A percentile compares a stretch with the other conserved stretches of the same genome.
These are phyloP conservation scores for Helianthus tuberosus DNA, from an alignment of 129 eudicot species.

Conservation along the genomic window DNA sequence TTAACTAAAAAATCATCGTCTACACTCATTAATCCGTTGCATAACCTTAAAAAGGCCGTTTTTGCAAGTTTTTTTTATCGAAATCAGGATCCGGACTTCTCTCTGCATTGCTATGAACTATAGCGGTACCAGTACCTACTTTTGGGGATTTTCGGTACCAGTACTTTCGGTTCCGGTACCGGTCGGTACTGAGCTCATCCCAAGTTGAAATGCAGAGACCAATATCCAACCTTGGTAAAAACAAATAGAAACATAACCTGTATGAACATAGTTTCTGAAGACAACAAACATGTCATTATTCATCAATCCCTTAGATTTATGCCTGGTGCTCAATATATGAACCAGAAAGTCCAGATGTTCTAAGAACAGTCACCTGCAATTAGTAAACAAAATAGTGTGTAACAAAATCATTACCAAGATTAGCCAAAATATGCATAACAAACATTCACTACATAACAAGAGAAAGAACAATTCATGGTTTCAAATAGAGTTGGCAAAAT, in stretches of 20 bases:
- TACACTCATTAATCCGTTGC: too few relatives aligned
- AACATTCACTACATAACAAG: not conserved
- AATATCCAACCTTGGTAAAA: slow-evolving; percentile 34
- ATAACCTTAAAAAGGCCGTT: too few relatives aligned
- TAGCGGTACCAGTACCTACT: too few relatives aligned
- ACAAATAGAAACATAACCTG: slow-evolving; percentile 21
- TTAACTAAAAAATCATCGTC: too few relatives aligned
- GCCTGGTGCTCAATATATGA: slow-evolving; percentile 91
- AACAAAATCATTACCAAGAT: not conserved
- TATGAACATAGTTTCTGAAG: slow-evolving; percentile 28
- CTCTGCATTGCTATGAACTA: too few relatives aligned
- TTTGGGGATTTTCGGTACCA: too few relatives aligned
- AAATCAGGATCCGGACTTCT: too few relatives aligned
- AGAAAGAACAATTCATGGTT: not conserved
- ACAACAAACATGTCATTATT: slow-evolving; percentile 23
- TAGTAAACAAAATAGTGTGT: not conserved
- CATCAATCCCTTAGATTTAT: slow-evolving; percentile 14
- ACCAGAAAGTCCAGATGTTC: slow-evolving; percentile 95
- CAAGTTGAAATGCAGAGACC: slow-evolving; percentile 19
- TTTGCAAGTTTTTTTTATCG: too few relatives aligned
- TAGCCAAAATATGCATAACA: slow-evolving; percentile 5
- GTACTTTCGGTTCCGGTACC: too few relatives aligned
- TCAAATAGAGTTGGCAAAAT: too few relatives aligned
- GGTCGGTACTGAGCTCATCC: too few relatives aligned
- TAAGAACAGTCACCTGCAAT: slow-evolving; percentile 92